phyloP scores from a whole-genome alignment of 768 basidiomycete species.

The Sarcomyxa edulis region DNA sequence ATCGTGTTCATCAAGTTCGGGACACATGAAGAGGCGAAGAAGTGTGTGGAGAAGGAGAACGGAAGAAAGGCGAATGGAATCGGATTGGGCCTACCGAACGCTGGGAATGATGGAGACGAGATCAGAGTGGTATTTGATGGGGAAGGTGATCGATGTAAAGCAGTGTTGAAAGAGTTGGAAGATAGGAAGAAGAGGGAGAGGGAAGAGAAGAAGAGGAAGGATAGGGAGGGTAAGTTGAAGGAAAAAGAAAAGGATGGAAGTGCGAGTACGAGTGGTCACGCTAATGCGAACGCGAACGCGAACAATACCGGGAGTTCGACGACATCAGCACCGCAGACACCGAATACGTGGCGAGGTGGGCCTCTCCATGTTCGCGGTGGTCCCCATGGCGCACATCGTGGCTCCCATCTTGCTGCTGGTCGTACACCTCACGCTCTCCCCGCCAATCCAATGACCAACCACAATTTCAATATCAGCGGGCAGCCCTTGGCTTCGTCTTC shows the following conservation, averaged over 20 bases:
- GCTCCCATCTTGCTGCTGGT: too few species aligned
- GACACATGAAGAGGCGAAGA: conserved; percentile 61
- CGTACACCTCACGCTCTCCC: too few species aligned
- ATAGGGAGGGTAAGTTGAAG: conserved; percentile 15
- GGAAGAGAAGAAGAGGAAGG: conserved; percentile 36
- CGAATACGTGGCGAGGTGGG: neutral
- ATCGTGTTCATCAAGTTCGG: conserved; percentile 70
- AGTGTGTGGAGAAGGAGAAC: conserved; percentile 61
- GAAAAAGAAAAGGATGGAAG: neutral
- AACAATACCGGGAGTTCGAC: conserved; percentile 1
- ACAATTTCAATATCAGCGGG: too few species aligned
- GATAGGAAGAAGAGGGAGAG: conserved; percentile 42
- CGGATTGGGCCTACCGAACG: conserved; percentile 23
- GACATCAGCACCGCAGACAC: conserved; percentile 6
- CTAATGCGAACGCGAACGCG: conserved; percentile 5
- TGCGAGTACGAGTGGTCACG: too few species aligned
- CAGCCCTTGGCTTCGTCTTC: too few species aligned
- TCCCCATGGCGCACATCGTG: too few species aligned
- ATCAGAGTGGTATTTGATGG: conserved; percentile 79
- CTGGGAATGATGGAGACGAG: conserved; percentile 45
- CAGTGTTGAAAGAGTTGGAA: conserved; percentile 64
- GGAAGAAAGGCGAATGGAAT: conserved; percentile 48
- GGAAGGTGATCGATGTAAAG: conserved; percentile 58
- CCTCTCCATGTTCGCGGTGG: too few species aligned
- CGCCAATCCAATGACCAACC: too few species aligned